Evolutionary conservation across 2,329 filamentous ascomycete genomes (phyloP), one percentile per base, ranked within the genome.

Genomic region (Helotiales sp.): DNA sequence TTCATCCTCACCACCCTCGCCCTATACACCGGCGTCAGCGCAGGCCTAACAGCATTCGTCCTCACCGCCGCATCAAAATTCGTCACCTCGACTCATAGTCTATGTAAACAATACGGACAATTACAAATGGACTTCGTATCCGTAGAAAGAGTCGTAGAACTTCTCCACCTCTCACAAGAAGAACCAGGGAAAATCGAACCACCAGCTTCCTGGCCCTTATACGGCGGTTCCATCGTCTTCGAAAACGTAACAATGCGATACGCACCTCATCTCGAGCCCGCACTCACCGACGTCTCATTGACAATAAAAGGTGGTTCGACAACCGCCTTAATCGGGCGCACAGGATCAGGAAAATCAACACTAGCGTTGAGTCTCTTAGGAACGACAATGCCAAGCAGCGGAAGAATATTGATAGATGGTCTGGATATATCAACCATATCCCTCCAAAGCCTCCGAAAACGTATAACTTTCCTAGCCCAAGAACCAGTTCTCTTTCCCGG

Each of bases 81-180:
- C 62, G 89, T 93, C 17, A 73, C 77, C 9, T 81, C 86, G 7
- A 93, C 89, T 0, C 89, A 93, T 67, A 76, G 78, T 1, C 81
- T 96, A 0, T 96, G 92, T 72, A 85, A 85, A 59, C 83, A 85
- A 57, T 96, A 96, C 67, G 92, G 92, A 2, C 85, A 90, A 68
- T 79, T 96, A 1, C 91, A 96, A 70, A 92, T 96, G 82, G 89
- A 96, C 69, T 96, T 96, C 64, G 91, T 96, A 0, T 93, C 89
- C 0, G 90, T 96, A 0, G 92, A 96, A 73, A 84, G 92, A 38
- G 87, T 96, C 0, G 85, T 95, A 9, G 90, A 95, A 71, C 80
- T 96, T 0, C 79, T 95, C 1, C 83, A 90, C 58, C 81, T 96
- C 0, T 89, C 93, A 15, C 84, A 90, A 69, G 92, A 96, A 70